Conservation (phyloP, 1,284 basidiomycete species). For the Cutaneotrichosporon sp. region DNA sequence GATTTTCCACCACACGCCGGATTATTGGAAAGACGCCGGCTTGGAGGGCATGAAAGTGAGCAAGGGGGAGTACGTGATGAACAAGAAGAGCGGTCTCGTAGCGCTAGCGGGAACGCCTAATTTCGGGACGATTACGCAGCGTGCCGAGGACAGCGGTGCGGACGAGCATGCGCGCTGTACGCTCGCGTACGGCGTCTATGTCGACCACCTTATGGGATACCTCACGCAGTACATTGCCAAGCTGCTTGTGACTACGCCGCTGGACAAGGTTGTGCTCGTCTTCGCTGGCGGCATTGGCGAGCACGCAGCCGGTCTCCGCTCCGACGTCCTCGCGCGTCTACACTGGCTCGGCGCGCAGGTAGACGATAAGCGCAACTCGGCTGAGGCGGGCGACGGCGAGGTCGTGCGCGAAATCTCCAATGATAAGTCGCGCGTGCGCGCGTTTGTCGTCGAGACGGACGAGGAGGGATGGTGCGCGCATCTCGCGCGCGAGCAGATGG, state of each 20-base stretch:
- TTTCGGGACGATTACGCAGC: conserved; percentile 58
- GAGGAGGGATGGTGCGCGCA: conserved; percentile 49
- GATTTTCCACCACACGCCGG: conserved; percentile 75
- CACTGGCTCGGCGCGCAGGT: conserved; percentile 59
- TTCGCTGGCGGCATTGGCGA: conserved; percentile 86
- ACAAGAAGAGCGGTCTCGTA: conserved; percentile 62
- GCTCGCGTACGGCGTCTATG: conserved; percentile 67
- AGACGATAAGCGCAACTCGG: conserved; percentile 50
- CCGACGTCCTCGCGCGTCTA: conserved; percentile 55
- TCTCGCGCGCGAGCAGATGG: conserved; percentile 36
- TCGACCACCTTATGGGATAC: conserved; percentile 67
- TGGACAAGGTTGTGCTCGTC: conserved; percentile 60
- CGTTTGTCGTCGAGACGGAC: conserved; percentile 53
- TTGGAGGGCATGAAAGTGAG: conserved; percentile 58
- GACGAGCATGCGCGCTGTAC: conserved; percentile 39
- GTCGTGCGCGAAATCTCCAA: conserved; percentile 45
- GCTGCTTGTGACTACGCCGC: conserved; percentile 51
- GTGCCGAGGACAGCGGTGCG: conserved; percentile 10
- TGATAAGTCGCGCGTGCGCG: conserved; percentile 39
- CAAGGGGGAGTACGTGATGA: conserved; percentile 70
- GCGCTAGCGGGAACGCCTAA: conserved; percentile 69
- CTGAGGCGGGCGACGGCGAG: conserved; percentile 25
- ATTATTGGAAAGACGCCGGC: conserved; percentile 53
- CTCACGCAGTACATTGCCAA: conserved; percentile 70
- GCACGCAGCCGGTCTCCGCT: conserved; percentile 58